Percentiles rank a stretch among this genome's conserved stretches.
These are phyloP conservation scores for Diaporthe ampelina DNA, from an alignment of 2,329 filamentous ascomycete species.

Conservation along the genomic window DNA sequence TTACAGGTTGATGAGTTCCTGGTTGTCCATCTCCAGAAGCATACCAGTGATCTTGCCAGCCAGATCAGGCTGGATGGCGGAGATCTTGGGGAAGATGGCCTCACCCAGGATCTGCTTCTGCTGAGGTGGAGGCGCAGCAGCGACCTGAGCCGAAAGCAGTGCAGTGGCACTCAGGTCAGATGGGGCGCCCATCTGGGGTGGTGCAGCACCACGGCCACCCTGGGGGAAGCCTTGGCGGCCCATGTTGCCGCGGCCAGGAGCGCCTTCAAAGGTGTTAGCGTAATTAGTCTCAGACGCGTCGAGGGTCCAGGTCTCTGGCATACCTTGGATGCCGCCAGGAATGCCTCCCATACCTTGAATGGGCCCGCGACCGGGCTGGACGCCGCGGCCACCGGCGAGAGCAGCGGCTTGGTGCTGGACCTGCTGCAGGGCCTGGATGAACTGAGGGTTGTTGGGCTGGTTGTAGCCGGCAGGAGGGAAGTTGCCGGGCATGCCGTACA, in stretches of 20 bases:
- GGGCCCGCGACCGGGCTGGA: conserved; percentile 78
- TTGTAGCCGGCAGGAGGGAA: conserved; percentile 84
- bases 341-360: conserved; percentile 80
- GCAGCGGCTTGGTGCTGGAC: conserved; percentile 69
- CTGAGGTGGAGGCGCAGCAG: conserved; percentile 72
- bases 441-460: conserved; percentile 84
- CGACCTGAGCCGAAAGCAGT: conserved; percentile 71
- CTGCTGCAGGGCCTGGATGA: conserved; percentile 87
- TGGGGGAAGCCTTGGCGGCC: conserved; percentile 58
- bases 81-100: conserved; percentile 98
- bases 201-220: conserved; percentile 61
- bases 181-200: conserved; percentile 51
- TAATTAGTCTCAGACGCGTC: conserved; percentile 71
- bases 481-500: conserved; percentile 85
- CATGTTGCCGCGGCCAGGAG: conserved; percentile 50
- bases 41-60: conserved; percentile 99
- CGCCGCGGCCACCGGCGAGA: conserved; percentile 73
- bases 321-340: conserved; percentile 70
- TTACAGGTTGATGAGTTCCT: conserved; percentile 94
- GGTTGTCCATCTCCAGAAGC: conserved; percentile 99
- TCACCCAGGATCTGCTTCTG: conserved; percentile 99
- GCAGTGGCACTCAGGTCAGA: conserved; percentile 57
- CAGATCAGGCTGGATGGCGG: conserved; percentile 92
- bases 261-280: conserved; percentile 64
- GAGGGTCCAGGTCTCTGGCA: conserved; percentile 57